A percentile compares a stretch with the other conserved stretches of the same genome.
phyloP scores from a whole-genome alignment of 2,329 filamentous ascomycete genomes.

The Ophiostoma sp. region DNA sequence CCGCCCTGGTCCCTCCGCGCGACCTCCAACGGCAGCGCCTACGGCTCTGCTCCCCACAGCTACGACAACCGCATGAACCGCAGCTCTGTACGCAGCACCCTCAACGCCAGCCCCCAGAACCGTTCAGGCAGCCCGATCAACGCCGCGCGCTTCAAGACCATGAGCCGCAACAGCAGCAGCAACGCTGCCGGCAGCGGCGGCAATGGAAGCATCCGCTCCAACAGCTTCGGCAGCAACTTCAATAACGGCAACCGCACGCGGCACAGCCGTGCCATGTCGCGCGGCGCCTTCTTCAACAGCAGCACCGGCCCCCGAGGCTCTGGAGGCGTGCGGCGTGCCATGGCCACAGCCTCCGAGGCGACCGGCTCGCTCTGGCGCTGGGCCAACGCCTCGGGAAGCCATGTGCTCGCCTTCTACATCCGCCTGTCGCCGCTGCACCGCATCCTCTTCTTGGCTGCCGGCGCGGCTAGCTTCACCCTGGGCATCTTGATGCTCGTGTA shows the following conservation, averaged over 20 bases:
- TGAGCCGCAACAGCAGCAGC: neutral
- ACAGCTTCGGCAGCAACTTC: neutral
- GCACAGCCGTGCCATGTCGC: slow-evolving; percentile 1
- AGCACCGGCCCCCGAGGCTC: neutral
- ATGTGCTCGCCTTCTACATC: slow-evolving; percentile 37
- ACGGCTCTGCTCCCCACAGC: neutral
- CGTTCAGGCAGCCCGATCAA: slow-evolving; percentile 16
- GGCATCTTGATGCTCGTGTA: slow-evolving; percentile 68
- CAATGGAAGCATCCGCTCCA: neutral
- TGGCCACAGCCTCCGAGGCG: neutral
- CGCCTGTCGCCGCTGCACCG: slow-evolving; percentile 57
- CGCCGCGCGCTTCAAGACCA: neutral
- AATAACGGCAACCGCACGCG: slow-evolving; percentile 1
- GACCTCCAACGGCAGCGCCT: slow-evolving; percentile 8
- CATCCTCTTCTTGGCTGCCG: slow-evolving; percentile 48
- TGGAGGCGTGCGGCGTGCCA: neutral
- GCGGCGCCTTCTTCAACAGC: neutral
- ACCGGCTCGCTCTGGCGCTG: slow-evolving; percentile 9
- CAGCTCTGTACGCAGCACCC: neutral
- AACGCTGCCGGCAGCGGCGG: neutral
- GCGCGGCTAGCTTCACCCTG: slow-evolving; percentile 48
- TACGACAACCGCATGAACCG: neutral
- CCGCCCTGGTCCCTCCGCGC: slow-evolving; percentile 17
- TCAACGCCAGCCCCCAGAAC: slow-evolving; percentile 16
- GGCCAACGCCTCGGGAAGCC: slow-evolving; percentile 10